Base-by-base conservation (phyloP, 306 rosid species). In the Cucurbita ficifolia region DNA sequence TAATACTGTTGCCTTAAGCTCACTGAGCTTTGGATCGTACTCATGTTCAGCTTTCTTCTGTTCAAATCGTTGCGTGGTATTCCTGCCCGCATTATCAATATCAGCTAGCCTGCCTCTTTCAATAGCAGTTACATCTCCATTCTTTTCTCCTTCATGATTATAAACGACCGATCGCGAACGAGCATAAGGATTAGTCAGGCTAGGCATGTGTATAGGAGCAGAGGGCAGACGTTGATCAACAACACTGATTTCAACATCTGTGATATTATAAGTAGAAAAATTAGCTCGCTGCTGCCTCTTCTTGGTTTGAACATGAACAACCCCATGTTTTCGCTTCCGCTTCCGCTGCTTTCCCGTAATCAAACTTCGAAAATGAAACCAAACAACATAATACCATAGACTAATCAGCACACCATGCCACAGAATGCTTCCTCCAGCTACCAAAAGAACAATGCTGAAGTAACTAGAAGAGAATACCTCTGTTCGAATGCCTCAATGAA, bases 1-100 rank as follows among this genome's bases (percentile, higher is more conserved):
- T 42, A 79, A 72, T 36, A 81, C 52, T 6, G 83, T 80, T 40
- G 81, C 76, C 82, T 78, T 87, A 73, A 90, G 98, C 86, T 90
- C 92, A 74, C 92, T 94, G 38, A 88, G 92, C 77, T 84, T 88
- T 12, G 97, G 95, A 77, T 91, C 96, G 35, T 86, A 81, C 63
- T 82, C 92, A 36, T 77, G 84, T 80, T 78, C 87, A 64, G 79
- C 73, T 40, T 76, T 78, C 77, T 68, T 76, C 53, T n/a, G 14
- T 49, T 49, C 53, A 49, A 16, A 49, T 50, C 53, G 76, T 68
- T 68, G 58, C 60, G 75, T 73, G 61, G 40, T 75, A 75, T 75
- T 79, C 18, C 22, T 72, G 64, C 63, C 60, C 53, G 58, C 77
- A 79, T 65, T 86, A 19, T 56, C 93, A 74, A 76, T 17, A 67